A percentile compares a stretch with the other conserved stretches of the same genome.
These are phyloP conservation scores for Conticribra weissflogii DNA, from an alignment of 108 stramenopile species.

Conservation along the genomic window DNA sequence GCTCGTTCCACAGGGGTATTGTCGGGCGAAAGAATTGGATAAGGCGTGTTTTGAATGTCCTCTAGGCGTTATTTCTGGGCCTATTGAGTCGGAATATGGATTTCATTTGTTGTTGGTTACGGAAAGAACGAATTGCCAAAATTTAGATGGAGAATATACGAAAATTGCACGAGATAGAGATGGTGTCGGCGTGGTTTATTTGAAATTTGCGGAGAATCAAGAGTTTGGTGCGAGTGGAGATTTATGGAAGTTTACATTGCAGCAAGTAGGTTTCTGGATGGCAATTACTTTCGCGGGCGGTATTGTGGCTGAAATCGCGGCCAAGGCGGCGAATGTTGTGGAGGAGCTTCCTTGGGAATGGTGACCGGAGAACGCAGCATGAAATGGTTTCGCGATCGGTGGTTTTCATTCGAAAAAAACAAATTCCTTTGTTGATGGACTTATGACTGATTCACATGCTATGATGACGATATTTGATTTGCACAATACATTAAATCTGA, in stretches of 20 bases:
- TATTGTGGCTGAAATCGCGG: slow-evolving; percentile 51
- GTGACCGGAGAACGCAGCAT: background rate
- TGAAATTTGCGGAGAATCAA: background rate
- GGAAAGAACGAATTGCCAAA: slow-evolving; percentile 73
- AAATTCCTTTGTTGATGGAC: no score
- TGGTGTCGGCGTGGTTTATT: background rate
- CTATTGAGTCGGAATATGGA: slow-evolving; percentile 61
- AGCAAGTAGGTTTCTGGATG: slow-evolving; percentile 60
- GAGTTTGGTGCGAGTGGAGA: background rate
- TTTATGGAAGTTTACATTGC: slow-evolving; percentile 26
- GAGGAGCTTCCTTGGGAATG: slow-evolving; percentile 34
- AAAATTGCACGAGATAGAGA: slow-evolving; percentile 28
- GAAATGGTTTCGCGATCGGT: background rate
- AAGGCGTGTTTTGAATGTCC: slow-evolving; percentile 54
- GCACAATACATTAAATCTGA: no score
- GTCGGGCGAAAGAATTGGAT: slow-evolving; percentile 53
- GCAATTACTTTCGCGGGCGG: slow-evolving; percentile 46
- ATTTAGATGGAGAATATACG: slow-evolving; percentile 62
- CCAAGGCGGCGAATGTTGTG: slow-evolving; percentile 43
- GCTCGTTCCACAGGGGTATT: slow-evolving; percentile 67
- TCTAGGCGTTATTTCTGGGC: slow-evolving; percentile 56
- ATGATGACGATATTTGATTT: no score
- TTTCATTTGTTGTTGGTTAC: slow-evolving; percentile 63
- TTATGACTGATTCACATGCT: no score
- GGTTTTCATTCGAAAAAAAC: no score